Evolutionary conservation across 1,284 basidiomycete genomes (phyloP), one percentile per base, ranked within the genome.

Genomic region (Waitea zeae): DNA sequence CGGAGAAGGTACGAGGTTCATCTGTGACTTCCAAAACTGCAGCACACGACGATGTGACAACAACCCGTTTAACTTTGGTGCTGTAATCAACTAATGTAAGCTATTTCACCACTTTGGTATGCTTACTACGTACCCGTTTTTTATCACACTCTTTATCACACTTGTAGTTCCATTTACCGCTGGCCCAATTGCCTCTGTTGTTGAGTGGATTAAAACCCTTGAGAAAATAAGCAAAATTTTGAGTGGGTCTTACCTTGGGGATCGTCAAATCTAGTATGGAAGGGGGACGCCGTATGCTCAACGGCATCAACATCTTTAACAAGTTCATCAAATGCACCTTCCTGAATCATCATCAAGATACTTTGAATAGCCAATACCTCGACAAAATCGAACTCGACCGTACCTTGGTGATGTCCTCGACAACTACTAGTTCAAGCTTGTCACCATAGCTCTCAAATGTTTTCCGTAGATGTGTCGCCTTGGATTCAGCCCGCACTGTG

Each of bases 151-250:
- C 38, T 64, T 51, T 5, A 80, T 56, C 4, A 79, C 59, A 22
- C 67, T 64, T 0, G 61, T 45, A 2, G 75, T 79, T 1, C 78
- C 78, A 17, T 67, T 53, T 7, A 80, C 57, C 4, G 78, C 78
- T 1, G 78, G 77, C 2, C 51, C 51, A 42, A 56, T 51, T 31
- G 54, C 38, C 29, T 55, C 46, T 35, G 15, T 26, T 11, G 19
- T n/a, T 12, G 12, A 17, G 17, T 4, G 35, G 7, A 26, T 26
- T 26, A 7, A 15, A n/a, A 34, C n/a, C n/a, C n/a, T n/a, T n/a
- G n/a, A n/a, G n/a, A n/a, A n/a, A n/a, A n/a, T n/a, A n/a, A n/a
- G n/a, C n/a, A n/a, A n/a, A n/a, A n/a, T n/a, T n/a, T n/a, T n/a
- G n/a, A n/a, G n/a, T n/a, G n/a, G n/a, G n/a, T n/a, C n/a, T n/a